These are phyloP conservation scores for Oryza coarctata DNA, from an alignment of 176 grass and related monocot genomes.

Conservation along the genomic window DNA sequence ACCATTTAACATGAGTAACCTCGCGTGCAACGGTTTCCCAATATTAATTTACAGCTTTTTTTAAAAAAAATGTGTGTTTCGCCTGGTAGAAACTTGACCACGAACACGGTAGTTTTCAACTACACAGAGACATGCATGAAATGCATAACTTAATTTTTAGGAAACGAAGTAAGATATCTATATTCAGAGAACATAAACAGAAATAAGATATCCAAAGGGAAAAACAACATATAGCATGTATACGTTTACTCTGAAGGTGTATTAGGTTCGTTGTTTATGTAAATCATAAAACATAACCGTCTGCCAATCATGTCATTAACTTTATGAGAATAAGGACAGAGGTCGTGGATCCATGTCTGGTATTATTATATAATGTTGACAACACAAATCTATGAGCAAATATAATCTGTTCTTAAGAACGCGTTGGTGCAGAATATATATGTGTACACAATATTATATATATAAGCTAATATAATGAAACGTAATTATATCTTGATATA, in stretches of 20 bases:
- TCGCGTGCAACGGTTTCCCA: conserved; percentile 12
- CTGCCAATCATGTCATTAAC: conserved; percentile 40
- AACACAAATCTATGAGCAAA: conserved; percentile 5
- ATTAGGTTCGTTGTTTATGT: conserved; percentile 37
- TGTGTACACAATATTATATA: neutral
- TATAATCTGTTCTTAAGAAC: conserved; percentile 13
- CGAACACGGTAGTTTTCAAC: conserved; percentile 38
- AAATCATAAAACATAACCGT: conserved; percentile 36
- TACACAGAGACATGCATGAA: conserved; percentile 6
- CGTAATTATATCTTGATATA: conserved; percentile 23
- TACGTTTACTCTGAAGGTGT: conserved; percentile 36
- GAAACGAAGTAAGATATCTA: neutral
- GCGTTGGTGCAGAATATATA: neutral
- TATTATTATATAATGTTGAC: conserved; percentile 21
- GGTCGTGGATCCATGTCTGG: conserved; percentile 32
- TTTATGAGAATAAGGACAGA: conserved; percentile 41
- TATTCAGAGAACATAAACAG: too few species aligned
- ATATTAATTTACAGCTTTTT: conserved; percentile 25
- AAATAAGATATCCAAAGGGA: conserved; percentile 15
- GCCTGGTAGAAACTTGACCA: conserved; percentile 20
- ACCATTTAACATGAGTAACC: conserved; percentile 49
- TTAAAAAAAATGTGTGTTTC: conserved; percentile 27
- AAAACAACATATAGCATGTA: neutral
- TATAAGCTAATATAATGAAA: neutral
- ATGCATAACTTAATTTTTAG: conserved; percentile 19